Base-by-base conservation (phyloP, 169 alveolate species). In the Cyclospora cayetanensis region DNA sequence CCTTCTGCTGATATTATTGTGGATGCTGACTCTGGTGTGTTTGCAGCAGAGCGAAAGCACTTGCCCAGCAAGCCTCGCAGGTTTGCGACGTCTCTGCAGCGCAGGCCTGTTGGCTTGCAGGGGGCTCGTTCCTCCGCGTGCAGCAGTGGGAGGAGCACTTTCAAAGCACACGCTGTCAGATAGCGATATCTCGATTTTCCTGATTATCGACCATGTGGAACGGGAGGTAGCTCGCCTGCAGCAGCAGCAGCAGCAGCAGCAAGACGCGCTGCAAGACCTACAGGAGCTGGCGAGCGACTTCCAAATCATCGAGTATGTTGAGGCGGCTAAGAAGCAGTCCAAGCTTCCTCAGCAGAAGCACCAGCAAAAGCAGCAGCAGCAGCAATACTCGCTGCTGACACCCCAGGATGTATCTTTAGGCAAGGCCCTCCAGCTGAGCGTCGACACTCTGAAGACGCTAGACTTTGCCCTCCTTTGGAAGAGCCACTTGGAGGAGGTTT, bases 381-480 rank as follows among this genome's bases (percentile, higher is more conserved):
- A 18, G 3, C 74, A 18, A n/a, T 46, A 15, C 60, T 46, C 60
- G 60, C 60, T 46, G 20, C 20, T 46, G 60, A 15, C 60, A 22
- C 11, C 60, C 11, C 60, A 46, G 60, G 60, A 46, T 46, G 60
- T 46, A 22, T 46, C 60, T 46, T 22, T 46, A 22, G 60, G 60
- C 20, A 12, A 22, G 60, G 60, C 60, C 20, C 60, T 46, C 25
- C 60, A 46, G 20, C 60, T 46, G 25, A 46, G 60, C 60, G 89
- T 50, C 5, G 43, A 79, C 72, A 79, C 89, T 2, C 70, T 79
- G 35, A 50, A 50, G n/a, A 79, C 89, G 25, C 27, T 79, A 2
- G 89, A 79, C 72, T 79, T 39, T 50, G 89, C 72, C 25, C 50
- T 79, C 2, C 50, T 79, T 25, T 79, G 89, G 89, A 79, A 79